Evolutionary conservation across 108 stramenopile species (phyloP), one percentile per base, ranked within the genome.

Genomic region (Parietichytrium sp.): DNA sequence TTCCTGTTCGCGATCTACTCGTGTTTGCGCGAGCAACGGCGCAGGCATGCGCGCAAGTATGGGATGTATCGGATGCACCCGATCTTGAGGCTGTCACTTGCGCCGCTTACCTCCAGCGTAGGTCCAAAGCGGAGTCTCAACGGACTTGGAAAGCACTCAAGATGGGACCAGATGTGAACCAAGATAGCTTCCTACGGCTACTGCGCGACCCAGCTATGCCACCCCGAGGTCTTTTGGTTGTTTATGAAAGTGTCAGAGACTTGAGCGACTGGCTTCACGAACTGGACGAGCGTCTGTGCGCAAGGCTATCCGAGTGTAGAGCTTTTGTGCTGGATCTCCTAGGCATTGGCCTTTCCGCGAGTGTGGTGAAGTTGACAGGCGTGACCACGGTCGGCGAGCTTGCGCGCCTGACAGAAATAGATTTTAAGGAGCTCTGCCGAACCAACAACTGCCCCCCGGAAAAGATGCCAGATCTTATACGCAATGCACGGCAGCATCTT

Each of bases 241-340:
- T 72, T 4, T 72, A 72, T n/a, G 55, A 72, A 15, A 45, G 42
- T 20, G 55, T 3, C 8, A 45, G 55, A 45, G 55, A 72, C 42
- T n/a, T 72, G 13, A 72, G 55, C 55, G 55, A 72, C 55, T 72
- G 55, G 55, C 55, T 72, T n/a, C 55, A 72, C 55, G 18, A 72
- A 72, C n/a, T 72, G 55, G 55, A 72, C 18, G 55, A 72, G 18
- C 55, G 55, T 45, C 55, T 72, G 8, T 72, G 55, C 55, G 13
- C 55, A 20, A 45, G 55, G 6, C 55, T 72, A 0, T 45, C 8
- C 55, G 13, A 72, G 8, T 18, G 18, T 20, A 42, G 45, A 72
- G 55, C 55, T 72, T 72, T 18, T 20, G 55, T 72, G 6, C 55
- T 72, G 7, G 55, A 72, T n/a, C 55, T 72, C n/a, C n/a, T 72